phyloP scores from a whole-genome alignment of 208 protist species.

The Eutreptiella sp. region DNA sequence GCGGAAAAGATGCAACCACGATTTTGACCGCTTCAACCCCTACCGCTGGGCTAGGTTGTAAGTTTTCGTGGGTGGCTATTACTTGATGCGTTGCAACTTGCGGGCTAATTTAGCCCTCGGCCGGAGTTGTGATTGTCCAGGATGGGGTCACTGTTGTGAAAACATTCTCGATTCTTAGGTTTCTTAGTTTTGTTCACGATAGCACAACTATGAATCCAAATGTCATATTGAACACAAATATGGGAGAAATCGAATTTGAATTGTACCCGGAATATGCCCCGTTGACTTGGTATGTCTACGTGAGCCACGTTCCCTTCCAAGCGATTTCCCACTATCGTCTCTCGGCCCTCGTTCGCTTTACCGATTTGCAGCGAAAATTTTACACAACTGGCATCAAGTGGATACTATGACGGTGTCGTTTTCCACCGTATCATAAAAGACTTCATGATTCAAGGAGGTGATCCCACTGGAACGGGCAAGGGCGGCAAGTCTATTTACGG shows the following conservation, averaged over 20 bases:
- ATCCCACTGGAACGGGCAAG: constrained; percentile 33
- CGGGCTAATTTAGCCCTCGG: too few species aligned
- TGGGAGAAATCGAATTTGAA: constrained; percentile 17
- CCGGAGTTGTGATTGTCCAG: too few species aligned
- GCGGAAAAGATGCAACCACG: too few species aligned
- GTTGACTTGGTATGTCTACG: constrained; percentile 6
- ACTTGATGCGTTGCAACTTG: too few species aligned
- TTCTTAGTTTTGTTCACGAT: too few species aligned
- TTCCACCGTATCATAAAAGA: constrained; percentile 34
- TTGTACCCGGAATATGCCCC: constrained; percentile 22
- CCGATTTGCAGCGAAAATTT: constrained; percentile 28
- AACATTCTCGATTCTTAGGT: too few species aligned
- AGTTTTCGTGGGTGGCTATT: too few species aligned
- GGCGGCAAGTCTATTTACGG: constrained; percentile 35
- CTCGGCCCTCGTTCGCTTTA: background rate
- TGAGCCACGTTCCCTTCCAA: constrained; percentile 1
- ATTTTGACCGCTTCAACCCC: too few species aligned
- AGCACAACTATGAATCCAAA: too few species aligned
- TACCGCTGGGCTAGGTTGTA: too few species aligned
- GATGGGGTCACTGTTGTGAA: too few species aligned
- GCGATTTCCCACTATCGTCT: too few species aligned
- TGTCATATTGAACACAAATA: constrained; percentile 6
- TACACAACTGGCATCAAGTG: constrained; percentile 8
- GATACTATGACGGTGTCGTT: constrained; percentile 42
- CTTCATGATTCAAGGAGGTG: constrained; percentile 41